Conservation (phyloP, 805 yeast species). For the Candida ulmi region DNA sequence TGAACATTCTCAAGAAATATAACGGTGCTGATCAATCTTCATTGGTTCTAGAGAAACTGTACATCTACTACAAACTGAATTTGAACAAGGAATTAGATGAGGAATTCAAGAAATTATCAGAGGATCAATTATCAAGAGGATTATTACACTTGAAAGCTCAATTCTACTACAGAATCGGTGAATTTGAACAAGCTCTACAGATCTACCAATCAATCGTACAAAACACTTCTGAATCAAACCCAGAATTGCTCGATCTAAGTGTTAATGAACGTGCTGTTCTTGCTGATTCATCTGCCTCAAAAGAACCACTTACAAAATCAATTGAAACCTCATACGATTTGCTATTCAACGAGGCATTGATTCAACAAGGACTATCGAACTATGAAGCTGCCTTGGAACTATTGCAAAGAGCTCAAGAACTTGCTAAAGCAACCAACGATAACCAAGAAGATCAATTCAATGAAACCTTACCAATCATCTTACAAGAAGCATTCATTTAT, state of each 20-base stretch:
- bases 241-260: constrained; percentile 45
- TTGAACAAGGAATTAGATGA: constrained; percentile 26
- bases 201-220: constrained; percentile 44
- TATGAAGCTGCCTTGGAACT: constrained; percentile 34
- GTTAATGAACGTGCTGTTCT: constrained; percentile 68
- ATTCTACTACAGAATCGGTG: constrained; percentile 45
- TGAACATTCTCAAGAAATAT: constrained; percentile 33
- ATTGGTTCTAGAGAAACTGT: constrained; percentile 49
- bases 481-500: constrained; percentile 54
- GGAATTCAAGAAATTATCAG: constrained; percentile 18
- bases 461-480: constrained; percentile 56
- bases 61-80: constrained; percentile 55
- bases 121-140: constrained; percentile 28
- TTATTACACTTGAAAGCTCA: constrained; percentile 48
- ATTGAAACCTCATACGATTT: constrained; percentile 47
- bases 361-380: constrained; percentile 41
- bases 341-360: constrained; percentile 58
- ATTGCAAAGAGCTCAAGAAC: constrained; percentile 38
- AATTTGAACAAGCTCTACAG: constrained; percentile 41
- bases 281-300: constrained; percentile 34
- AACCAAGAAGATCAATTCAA: constrained; percentile 37
- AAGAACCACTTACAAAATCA: constrained; percentile 16
- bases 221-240: constrained; percentile 27
- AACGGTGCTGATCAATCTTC: constrained; percentile 30
- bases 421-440: constrained; percentile 34